A percentile compares a stretch with the other conserved stretches of the same genome.
Conservation (phyloP, 225 moss, liverwort and hornwort species). For the Climacium dendroides region DNA sequence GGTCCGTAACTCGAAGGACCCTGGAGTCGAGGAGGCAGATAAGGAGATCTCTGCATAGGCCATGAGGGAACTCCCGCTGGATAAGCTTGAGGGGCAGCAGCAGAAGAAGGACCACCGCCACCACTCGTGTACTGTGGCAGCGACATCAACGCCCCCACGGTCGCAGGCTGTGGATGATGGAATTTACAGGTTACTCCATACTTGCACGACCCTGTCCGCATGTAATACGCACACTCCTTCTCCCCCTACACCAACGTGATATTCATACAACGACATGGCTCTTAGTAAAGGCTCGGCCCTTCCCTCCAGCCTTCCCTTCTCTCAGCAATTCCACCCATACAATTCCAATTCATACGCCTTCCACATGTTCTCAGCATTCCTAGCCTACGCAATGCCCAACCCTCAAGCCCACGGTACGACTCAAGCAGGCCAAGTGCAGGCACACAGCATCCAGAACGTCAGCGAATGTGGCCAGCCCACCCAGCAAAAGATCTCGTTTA, state of each 20-base stretch:
- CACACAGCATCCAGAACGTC: background rate
- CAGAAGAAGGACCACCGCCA: conserved; percentile 58
- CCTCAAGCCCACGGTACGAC: background rate
- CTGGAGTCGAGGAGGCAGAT: conserved; percentile 70
- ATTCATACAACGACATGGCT: background rate
- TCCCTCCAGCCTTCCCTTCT: background rate
- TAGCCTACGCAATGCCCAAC: background rate
- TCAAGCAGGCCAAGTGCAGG: background rate
- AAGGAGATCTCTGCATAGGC: conserved; percentile 75
- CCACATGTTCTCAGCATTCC: background rate
- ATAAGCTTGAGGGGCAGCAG: conserved; percentile 64
- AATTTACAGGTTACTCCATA: conserved; percentile 99
- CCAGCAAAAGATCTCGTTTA: background rate
- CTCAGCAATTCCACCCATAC: background rate
- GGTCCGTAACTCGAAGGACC: conserved; percentile 74
- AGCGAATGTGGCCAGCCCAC: background rate
- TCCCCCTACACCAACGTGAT: conserved; percentile 49
- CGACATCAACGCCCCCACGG: conserved; percentile 61
- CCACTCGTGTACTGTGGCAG: conserved; percentile 56
- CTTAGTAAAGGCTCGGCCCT: background rate
- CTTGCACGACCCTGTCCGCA: conserved; percentile 98
- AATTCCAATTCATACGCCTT: background rate
- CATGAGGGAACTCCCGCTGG: conserved; percentile 68
- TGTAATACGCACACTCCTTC: conserved; percentile 97
- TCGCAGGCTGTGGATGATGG: conserved; percentile 83